Base-by-base conservation (phyloP, 345 rosid genomes). In the Euphorbia tirucalli region DNA sequence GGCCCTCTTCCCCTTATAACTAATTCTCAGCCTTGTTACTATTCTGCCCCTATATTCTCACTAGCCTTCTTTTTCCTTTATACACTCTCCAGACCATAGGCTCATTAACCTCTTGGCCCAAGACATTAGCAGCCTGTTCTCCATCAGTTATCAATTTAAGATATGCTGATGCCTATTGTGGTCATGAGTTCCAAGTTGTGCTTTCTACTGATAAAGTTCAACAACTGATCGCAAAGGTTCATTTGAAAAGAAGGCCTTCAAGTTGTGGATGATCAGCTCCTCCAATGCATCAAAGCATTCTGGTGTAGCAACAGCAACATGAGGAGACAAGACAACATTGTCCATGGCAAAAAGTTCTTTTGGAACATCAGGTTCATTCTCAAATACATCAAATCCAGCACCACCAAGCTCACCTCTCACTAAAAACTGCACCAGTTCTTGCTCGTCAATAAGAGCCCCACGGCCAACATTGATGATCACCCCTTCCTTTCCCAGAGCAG, bases 251-350 rank as follows among this genome's bases (percentile, higher is more conserved):
- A 67, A 67, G 39, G 70, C 70, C 59, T 67, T 67, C 37, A 67
- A 27, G 27, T 50, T 67, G 59, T 48, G 10, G 3, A 50, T 30
- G 43, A 67, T 30, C 11, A 49, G 44, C 7, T 67, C 70, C 11
- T 48, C 59, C 25, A 67, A 8, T 28, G 70, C 44, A 48, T 49
- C 70, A 44, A 66, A 24, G 24, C 56, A 25, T 48, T 66, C 70
- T 7, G 56, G 39, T 16, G 70, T 71, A 4, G 60, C 43, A 30
- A 46, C 39, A 21, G 66, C 74, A 18, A 30, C 27, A 49, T 61
- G 74, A 28, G 74, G 74, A n/a, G 59, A 46, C 31, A 71, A 22
- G 22, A 61, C 74, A 61, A 71, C 74, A 15, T 71, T 71, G n/a
- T 71, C 68, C 58, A 71, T 6, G 0, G 11, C 48, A 24, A 46